These are phyloP conservation scores for Fraxinus platypoda DNA, from an alignment of 305 asterid genomes.

Conservation along the genomic window DNA sequence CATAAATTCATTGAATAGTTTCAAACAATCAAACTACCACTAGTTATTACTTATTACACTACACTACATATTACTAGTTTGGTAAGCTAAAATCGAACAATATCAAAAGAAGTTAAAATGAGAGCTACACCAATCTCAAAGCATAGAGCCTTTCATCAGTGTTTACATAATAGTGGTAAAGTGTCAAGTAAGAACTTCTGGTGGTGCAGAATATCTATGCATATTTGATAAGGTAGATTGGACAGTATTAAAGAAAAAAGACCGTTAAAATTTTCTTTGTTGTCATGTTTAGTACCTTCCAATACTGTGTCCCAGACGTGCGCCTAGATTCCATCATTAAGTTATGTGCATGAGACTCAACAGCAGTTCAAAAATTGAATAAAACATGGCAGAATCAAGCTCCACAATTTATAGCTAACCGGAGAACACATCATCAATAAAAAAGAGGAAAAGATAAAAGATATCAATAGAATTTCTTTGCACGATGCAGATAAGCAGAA, in stretches of 20 bases:
- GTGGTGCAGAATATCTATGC: background rate
- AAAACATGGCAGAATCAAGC: background rate
- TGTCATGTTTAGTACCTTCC: background rate
- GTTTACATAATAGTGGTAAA: background rate
- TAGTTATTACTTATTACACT: background rate
- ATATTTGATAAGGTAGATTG: background rate
- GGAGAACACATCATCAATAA: background rate
- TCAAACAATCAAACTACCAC: background rate
- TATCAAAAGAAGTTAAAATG: too few relatives aligned
- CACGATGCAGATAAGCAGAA: background rate
- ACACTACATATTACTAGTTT: background rate
- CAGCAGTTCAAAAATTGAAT: background rate
- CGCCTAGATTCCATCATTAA: conserved; percentile 27
- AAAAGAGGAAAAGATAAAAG: background rate
- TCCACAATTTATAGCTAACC: background rate
- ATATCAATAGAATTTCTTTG: background rate
- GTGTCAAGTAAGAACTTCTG: background rate
- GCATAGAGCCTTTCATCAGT: background rate
- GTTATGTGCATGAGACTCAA: background rate
- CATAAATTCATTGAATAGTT: background rate
- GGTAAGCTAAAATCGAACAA: background rate
- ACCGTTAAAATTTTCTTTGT: too few relatives aligned
- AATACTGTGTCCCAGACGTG: background rate
- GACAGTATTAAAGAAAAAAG: background rate
- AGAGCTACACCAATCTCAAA: background rate